Evolutionary conservation across 495 filamentous ascomycete species (phyloP).

Genomic region (Penicillium daleae): DNA sequence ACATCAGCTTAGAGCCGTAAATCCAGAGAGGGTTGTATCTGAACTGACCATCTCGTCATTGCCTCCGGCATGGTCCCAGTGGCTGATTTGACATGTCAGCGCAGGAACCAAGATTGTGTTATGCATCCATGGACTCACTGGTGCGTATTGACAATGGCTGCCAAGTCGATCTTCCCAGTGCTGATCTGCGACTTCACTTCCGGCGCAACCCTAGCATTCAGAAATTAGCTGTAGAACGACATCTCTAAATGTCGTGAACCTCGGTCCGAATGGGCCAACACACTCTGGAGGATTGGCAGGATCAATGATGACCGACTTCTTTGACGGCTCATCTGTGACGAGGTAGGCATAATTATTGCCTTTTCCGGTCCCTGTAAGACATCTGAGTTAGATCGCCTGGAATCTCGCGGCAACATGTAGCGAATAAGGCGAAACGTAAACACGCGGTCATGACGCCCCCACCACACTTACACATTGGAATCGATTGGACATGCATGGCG

Average conservation of each 20-base stretch:
- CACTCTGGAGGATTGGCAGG: slow-evolving; percentile 93
- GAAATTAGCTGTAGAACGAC: slow-evolving; percentile 4
- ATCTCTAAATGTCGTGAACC: background rate
- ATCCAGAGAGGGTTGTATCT: background rate
- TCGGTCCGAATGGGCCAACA: slow-evolving; percentile 29
- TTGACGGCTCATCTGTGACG: slow-evolving; percentile 86
- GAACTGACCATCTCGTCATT: slow-evolving; percentile 73
- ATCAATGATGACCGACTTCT: slow-evolving; percentile 93
- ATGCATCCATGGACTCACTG: slow-evolving; percentile 63
- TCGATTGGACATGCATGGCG: slow-evolving; percentile 93
- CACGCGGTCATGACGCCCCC: background rate
- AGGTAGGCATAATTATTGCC: slow-evolving; percentile 98
- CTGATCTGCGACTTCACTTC: slow-evolving; percentile 74
- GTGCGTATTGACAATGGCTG: slow-evolving; percentile 92
- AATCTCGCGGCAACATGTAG: background rate
- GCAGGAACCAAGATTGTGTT: background rate
- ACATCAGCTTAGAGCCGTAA: slow-evolving; percentile 18
- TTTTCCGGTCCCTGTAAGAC: slow-evolving; percentile 74
- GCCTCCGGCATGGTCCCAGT: slow-evolving; percentile 93
- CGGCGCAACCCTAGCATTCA: slow-evolving; percentile 69
- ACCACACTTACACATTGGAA: slow-evolving; percentile 89
- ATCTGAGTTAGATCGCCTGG: slow-evolving; percentile 7
- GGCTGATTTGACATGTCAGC: slow-evolving; percentile 53
- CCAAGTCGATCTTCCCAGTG: slow-evolving; percentile 76
- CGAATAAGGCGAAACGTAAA: background rate